Base-by-base conservation (phyloP, 2,329 filamentous ascomycete genomes). In the Fusarium buxicola region DNA sequence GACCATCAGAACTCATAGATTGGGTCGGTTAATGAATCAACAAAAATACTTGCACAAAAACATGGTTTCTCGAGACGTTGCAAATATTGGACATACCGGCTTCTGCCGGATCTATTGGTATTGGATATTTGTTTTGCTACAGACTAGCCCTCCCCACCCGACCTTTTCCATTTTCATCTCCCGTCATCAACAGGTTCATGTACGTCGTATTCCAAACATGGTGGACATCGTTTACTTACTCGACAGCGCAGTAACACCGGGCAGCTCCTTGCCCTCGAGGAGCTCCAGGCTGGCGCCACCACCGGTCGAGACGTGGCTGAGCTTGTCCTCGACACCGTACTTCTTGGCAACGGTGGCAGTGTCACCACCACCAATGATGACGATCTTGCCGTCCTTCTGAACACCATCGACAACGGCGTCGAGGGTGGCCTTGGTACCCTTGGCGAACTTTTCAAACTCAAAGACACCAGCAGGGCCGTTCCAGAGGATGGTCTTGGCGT, bases 301-400 rank as follows among this genome's bases (percentile, higher is more conserved):
- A 71, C 95, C 95, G 28, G 95, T 99, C 46, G 93, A 97, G 65
- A 99, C 95, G 83, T 99, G 95, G 84, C 93, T 97, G 75, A 98
- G 86, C 88, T 98, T 96, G 80, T 92, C 89, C 86, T 99, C 95
- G 64, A 92, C 94, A 52, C 89, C 89, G 79, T 97, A 99, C 86
- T 99, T 97, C 78, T 94, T 94, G 51, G 95, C 95, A 43, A 98
- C 95, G 59, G 95, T 99, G 46, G 95, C 95, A 47, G 95, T 99
- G 81, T 99, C 95, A 80, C 95, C 95, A 78, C 95, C 95, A 63
- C 95, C 95, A 67, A 99, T 97, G 81, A 99, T 98, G 78, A 98
- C 95, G 73, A 95, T 97, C 85, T 95, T 94, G 78, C 93, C 94
- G 61, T 82, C 86, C 44, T 77, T 75, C 79, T 92, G 83, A 58